A percentile compares a stretch with the other conserved stretches of the same genome.
phyloP scores from a whole-genome alignment of 2,329 filamentous ascomycete species.

The Alternaria sp. region DNA sequence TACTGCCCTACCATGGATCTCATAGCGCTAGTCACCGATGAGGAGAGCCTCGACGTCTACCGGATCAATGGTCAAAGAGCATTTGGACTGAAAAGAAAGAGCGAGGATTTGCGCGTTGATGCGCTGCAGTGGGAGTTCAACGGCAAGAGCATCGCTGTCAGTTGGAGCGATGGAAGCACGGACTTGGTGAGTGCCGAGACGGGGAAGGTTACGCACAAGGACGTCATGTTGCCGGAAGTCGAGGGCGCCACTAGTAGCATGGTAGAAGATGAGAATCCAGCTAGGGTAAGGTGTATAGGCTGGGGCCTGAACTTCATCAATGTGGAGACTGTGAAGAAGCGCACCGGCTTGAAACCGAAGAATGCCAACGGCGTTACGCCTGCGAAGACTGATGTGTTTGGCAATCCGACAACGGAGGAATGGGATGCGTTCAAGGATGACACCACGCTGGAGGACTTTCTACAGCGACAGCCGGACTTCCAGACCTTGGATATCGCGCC shows the following conservation, averaged over 20 bases:
- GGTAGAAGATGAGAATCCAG: constrained; percentile 6
- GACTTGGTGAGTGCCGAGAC: constrained; percentile 80
- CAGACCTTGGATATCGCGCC: constrained; percentile 43
- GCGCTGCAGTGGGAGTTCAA: constrained; percentile 56
- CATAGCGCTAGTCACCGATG: constrained; percentile 72
- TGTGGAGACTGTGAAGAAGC: constrained; percentile 51
- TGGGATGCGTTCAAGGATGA: constrained; percentile 46
- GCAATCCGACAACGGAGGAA: constrained; percentile 34
- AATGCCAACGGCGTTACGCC: constrained; percentile 10
- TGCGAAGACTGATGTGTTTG: constrained; percentile 27
- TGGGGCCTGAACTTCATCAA: constrained; percentile 64
- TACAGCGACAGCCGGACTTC: constrained; percentile 46
- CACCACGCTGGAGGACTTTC: constrained; percentile 47
- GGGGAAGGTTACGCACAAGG: constrained; percentile 78
- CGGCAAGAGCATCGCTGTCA: constrained; percentile 77
- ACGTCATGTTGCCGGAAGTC: constrained; percentile 23
- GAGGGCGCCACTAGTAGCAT: not conserved
- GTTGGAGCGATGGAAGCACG: constrained; percentile 81
- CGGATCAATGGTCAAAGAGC: constrained; percentile 77
- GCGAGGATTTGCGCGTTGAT: constrained; percentile 41
- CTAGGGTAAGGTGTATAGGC: constrained; percentile 55
- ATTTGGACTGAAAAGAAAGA: constrained; percentile 59
- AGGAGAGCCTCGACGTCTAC: constrained; percentile 75
- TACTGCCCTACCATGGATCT: constrained; percentile 89
- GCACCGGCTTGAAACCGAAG: constrained; percentile 40